A percentile compares a stretch with the other conserved stretches of the same genome.
Conservation (phyloP, 495 filamentous ascomycete genomes). For the Elasticomyces elasticus region DNA sequence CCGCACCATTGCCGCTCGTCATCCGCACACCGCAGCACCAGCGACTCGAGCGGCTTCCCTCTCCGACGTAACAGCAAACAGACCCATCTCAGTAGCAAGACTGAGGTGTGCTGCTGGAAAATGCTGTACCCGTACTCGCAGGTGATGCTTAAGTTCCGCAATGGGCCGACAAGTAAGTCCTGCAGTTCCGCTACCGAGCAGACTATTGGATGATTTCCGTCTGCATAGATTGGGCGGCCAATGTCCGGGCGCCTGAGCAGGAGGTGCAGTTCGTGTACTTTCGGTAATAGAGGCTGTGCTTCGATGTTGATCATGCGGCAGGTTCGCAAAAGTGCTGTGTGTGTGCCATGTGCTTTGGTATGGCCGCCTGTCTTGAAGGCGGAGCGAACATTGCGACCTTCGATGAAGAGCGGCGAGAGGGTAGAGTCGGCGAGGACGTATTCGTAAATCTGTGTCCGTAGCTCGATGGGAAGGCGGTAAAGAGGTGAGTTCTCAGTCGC, state of each 20-base stretch:
- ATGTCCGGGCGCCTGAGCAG: not conserved
- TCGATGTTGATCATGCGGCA: not conserved
- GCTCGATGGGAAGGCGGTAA: not conserved
- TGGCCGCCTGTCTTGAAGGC: not conserved
- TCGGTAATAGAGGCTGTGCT: not conserved
- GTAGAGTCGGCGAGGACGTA: not conserved
- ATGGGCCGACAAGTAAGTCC: not conserved
- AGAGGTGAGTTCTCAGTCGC: no score
- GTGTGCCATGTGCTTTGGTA: not conserved
- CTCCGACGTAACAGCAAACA: not conserved
- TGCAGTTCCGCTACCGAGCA: not conserved
- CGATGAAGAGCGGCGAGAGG: not conserved
- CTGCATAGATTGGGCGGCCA: not conserved
- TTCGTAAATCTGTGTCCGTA: not conserved
- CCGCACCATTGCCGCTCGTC: not conserved
- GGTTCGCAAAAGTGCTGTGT: not conserved
- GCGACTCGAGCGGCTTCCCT: not conserved
- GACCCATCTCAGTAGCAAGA: not conserved
- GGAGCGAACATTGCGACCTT: not conserved
- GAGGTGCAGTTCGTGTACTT: not conserved
- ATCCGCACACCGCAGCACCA: not conserved
- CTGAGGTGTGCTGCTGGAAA: not conserved
- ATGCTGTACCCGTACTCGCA: not conserved
- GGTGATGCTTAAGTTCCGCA: not conserved
- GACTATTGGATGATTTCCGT: not conserved